Evolutionary conservation across 768 basidiomycete genomes (phyloP).

Genomic region (Leucosporidium scottii): DNA sequence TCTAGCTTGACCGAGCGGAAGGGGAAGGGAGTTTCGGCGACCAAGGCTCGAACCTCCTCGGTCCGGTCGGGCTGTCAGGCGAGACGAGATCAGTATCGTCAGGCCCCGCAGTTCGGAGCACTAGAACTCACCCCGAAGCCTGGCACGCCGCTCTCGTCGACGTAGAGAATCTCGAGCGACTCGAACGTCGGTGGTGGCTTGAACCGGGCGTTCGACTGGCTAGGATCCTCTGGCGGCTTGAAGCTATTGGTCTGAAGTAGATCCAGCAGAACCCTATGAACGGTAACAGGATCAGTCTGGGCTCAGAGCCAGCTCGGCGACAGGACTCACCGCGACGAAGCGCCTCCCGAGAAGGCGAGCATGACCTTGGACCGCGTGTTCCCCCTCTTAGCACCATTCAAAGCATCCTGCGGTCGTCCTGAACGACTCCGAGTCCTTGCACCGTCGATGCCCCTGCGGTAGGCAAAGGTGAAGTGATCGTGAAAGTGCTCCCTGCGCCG

Average conservation of each 20-base stretch:
- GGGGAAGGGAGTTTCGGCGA: not conserved
- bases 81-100: not conserved
- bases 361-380: constrained; percentile 9
- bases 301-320: too few species aligned
- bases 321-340: constrained; percentile 12
- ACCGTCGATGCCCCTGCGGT: constrained; percentile 1
- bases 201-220: constrained; percentile 2
- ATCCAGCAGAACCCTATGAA: constrained; percentile 28
- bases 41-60: constrained; percentile 7
- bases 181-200: not conserved
- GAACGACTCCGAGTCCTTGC: constrained; percentile 2
- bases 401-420: not conserved
- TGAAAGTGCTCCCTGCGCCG: constrained; percentile 16
- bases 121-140: constrained; percentile 5
- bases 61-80: constrained; percentile 6
- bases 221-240: not conserved
- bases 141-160: constrained; percentile 12
- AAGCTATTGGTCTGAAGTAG: constrained; percentile 17
- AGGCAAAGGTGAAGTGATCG: constrained; percentile 8
- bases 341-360: constrained; percentile 20
- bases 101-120: too few species aligned
- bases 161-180: constrained; percentile 10
- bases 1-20: constrained; percentile 19
- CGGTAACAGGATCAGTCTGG: not conserved
- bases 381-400: not conserved